A percentile compares a stretch with the other conserved stretches of the same genome.
Conservation (phyloP, 2,329 filamentous ascomycete genomes). For the Penicillium brevicompactum region DNA sequence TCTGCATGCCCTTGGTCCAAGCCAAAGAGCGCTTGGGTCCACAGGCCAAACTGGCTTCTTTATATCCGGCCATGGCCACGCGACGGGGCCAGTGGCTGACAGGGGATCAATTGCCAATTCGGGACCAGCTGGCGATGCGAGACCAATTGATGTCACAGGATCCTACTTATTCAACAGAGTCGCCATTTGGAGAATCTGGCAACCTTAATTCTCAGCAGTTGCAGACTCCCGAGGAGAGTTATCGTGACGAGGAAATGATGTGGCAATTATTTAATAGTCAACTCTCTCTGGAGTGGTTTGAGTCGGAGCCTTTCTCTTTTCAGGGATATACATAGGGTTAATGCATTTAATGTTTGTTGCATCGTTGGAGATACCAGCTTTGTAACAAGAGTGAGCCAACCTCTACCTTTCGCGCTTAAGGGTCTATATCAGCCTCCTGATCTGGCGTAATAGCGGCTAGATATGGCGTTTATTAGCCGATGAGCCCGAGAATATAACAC, state of each 20-base stretch:
- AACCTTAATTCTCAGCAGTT: not conserved
- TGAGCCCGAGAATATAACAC: too few relatives aligned
- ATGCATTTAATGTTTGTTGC: not conserved
- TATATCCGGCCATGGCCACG: slow-evolving; percentile 7
- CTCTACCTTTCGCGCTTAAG: too few relatives aligned
- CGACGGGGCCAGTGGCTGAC: not conserved
- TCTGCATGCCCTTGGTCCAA: slow-evolving; percentile 16
- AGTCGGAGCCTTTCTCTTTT: slow-evolving; percentile 5
- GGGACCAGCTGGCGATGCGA: not conserved
- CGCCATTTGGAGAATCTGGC: not conserved
- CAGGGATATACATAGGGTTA: not conserved
- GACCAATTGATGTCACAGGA: not conserved
- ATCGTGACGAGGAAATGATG: slow-evolving; percentile 20
- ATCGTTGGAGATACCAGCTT: too few relatives aligned
- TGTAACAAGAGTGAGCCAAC: too few relatives aligned
- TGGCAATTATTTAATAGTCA: slow-evolving; percentile 27
- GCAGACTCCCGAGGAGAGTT: not conserved
- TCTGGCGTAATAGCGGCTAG: too few relatives aligned
- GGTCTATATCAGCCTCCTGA: too few relatives aligned
- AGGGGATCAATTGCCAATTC: not conserved
- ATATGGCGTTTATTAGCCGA: too few relatives aligned
- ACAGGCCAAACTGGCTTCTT: slow-evolving; percentile 5
- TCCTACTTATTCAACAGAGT: not conserved
- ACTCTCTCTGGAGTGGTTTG: slow-evolving; percentile 22
- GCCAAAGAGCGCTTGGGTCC: slow-evolving; percentile 10